Conservation (phyloP, 1,139 yeast species). For the Eremothecium sinecaudum region DNA sequence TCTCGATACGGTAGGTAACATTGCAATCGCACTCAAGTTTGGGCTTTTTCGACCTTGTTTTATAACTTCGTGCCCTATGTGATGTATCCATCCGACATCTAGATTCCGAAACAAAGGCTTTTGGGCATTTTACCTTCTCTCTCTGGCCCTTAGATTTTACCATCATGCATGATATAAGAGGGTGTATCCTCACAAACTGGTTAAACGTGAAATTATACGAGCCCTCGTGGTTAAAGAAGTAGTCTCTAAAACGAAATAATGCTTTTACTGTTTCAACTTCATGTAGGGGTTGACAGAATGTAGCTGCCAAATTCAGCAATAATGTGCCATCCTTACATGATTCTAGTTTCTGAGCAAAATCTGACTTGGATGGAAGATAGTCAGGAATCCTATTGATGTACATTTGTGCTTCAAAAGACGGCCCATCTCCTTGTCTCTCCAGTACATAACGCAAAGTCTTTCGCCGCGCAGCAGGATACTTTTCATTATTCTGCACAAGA, state of each 20-base stretch:
- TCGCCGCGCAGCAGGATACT: not conserved
- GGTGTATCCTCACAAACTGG: conserved; percentile 3
- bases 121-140: conserved; percentile 4
- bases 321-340: conserved; percentile 2
- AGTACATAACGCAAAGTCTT: conserved; percentile 3
- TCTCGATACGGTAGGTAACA: conserved; percentile 4
- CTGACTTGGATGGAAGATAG: not conserved
- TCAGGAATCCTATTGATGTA: conserved; percentile 1
- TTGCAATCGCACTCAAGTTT: conserved; percentile 4
- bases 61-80: not conserved
- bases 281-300: conserved; percentile 3
- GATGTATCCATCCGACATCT: conserved; percentile 4
- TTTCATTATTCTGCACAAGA: not conserved
- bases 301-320: conserved; percentile 3
- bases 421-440: conserved; percentile 3
- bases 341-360: conserved; percentile 1
- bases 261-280: conserved; percentile 2
- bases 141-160: conserved; percentile 5
- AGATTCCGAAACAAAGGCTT: conserved; percentile 4
- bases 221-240: conserved; percentile 4
- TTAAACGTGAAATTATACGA: conserved; percentile 2
- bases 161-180: conserved; percentile 4
- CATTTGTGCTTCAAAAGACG: conserved; percentile 4
- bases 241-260: conserved; percentile 1
- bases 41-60: conserved; percentile 3